These are phyloP conservation scores for Silybum marianum DNA, from an alignment of 129 eudicot species.

Conservation along the genomic window DNA sequence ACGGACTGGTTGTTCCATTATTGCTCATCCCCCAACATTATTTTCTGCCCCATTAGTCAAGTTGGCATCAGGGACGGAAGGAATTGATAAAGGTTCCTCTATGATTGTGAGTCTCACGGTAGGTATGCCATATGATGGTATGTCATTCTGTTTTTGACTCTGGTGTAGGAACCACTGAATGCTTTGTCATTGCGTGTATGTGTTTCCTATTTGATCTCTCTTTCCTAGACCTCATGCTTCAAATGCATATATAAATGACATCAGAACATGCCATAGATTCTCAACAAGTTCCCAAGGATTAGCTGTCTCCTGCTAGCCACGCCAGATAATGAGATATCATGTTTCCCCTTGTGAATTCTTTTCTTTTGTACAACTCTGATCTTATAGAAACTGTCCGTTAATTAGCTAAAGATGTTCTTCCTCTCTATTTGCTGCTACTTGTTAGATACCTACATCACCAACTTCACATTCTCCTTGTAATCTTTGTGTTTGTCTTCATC, in stretches of 20 bases:
- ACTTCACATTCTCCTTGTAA: conserved; percentile 18
- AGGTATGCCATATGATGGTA: conserved; percentile 41
- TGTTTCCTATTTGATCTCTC: no score
- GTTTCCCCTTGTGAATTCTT: conserved; percentile 59
- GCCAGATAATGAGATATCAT: conserved; percentile 76
- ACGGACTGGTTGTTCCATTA: conserved; percentile 18
- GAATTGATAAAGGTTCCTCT: conserved; percentile 39
- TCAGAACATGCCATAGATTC: conserved; percentile 57
- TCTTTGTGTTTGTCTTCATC: conserved; percentile 32
- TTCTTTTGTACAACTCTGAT: conserved; percentile 64
- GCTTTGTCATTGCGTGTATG: no score
- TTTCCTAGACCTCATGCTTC: conserved; percentile 57
- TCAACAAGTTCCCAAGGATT: conserved; percentile 92
- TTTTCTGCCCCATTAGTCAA: conserved; percentile 8
- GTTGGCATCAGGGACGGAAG: conserved; percentile 18
- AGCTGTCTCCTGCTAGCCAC: conserved; percentile 87
- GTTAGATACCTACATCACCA: conserved; percentile 27
- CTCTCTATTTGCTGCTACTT: conserved; percentile 26
- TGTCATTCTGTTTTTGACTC: conserved; percentile 63
- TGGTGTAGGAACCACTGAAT: conserved; percentile 25
- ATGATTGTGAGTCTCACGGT: conserved; percentile 31
- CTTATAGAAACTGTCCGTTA: conserved; percentile 63
- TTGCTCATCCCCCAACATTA: conserved; percentile 15
- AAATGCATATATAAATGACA: conserved; percentile 68
- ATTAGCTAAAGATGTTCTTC: conserved; percentile 51